These are phyloP conservation scores for Ogataea methanolica DNA, from an alignment of 805 yeast genomes.

Conservation along the genomic window DNA sequence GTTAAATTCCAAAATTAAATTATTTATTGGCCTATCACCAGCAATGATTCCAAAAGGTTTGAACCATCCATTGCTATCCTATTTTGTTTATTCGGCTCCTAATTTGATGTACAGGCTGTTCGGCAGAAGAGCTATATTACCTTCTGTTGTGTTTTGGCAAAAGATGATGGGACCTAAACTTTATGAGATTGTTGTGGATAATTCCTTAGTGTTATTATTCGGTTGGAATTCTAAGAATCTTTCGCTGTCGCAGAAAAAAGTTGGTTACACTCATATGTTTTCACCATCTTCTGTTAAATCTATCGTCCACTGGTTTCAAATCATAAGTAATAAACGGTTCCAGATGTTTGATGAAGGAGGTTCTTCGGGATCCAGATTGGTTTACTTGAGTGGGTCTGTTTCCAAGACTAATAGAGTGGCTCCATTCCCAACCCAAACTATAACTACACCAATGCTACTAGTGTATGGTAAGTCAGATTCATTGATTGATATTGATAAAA, in stretches of 20 bases:
- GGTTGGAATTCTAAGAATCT: constrained; percentile 46
- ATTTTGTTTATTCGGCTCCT: constrained; percentile 74
- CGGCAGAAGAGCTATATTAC: constrained; percentile 69
- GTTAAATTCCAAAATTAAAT: constrained; percentile 50
- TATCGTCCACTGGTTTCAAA: constrained; percentile 46
- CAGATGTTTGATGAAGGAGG: constrained; percentile 50
- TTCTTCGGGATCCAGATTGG: constrained; percentile 27
- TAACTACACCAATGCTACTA: constrained; percentile 70
- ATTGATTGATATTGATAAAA: constrained; percentile 77
- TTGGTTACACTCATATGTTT: constrained; percentile 49
- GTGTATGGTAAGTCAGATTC: constrained; percentile 81
- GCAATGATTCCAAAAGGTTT: constrained; percentile 91
- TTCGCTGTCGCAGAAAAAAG: constrained; percentile 37
- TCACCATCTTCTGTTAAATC: constrained; percentile 53
- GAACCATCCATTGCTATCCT: constrained; percentile 35
- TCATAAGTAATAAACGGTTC: constrained; percentile 41
- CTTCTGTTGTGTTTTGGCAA: constrained; percentile 62
- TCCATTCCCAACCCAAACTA: constrained; percentile 60
- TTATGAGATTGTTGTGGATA: constrained; percentile 42
- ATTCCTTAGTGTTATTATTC: constrained; percentile 40
- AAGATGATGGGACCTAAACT: constrained; percentile 47
- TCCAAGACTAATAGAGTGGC: constrained; percentile 41
- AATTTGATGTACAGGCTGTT: constrained; percentile 64
- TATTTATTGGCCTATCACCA: constrained; percentile 83
- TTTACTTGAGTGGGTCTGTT: constrained; percentile 22